A percentile compares a stretch with the other conserved stretches of the same genome.
These are phyloP conservation scores for Phialophora expanda DNA, from an alignment of 2,329 filamentous ascomycete genomes.

Conservation along the genomic window DNA sequence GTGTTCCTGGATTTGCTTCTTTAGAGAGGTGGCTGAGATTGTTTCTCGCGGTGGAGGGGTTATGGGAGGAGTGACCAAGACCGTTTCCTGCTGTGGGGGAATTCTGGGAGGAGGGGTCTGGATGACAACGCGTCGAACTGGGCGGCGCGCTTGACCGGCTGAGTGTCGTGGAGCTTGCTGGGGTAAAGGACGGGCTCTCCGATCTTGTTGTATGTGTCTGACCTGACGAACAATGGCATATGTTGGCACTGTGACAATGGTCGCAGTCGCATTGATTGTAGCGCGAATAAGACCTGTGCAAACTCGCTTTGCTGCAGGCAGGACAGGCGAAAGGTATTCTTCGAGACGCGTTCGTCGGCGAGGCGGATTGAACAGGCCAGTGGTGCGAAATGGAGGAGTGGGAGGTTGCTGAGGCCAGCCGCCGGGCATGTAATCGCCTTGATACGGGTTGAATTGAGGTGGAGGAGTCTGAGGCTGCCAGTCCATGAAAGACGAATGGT, in stretches of 20 bases:
- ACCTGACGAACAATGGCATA: constrained; percentile 26
- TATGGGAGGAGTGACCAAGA: background rate
- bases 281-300: constrained; percentile 24
- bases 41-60: background rate
- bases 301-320: constrained; percentile 30
- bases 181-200: constrained; percentile 2
- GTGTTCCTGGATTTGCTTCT: constrained; percentile 1
- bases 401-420: constrained; percentile 30
- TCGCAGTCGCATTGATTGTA: constrained; percentile 14
- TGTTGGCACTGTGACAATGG: constrained; percentile 23
- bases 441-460: constrained; percentile 29
- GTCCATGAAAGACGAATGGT: constrained; percentile 36
- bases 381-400: constrained; percentile 16
- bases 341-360: constrained; percentile 19
- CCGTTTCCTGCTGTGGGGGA: background rate
- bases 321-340: constrained; percentile 13
- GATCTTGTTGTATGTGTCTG: constrained; percentile 16
- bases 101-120: constrained; percentile 1
- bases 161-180: constrained; percentile 28
- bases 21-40: background rate
- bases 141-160: constrained; percentile 9
- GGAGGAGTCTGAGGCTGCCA: constrained; percentile 33
- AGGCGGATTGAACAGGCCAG: constrained; percentile 25
- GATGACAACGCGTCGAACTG: constrained; percentile 8
- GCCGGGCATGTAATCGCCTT: constrained; percentile 30